These are phyloP conservation scores for Amylocarpus encephaloides DNA, from an alignment of 2,329 filamentous ascomycete species.

Conservation along the genomic window DNA sequence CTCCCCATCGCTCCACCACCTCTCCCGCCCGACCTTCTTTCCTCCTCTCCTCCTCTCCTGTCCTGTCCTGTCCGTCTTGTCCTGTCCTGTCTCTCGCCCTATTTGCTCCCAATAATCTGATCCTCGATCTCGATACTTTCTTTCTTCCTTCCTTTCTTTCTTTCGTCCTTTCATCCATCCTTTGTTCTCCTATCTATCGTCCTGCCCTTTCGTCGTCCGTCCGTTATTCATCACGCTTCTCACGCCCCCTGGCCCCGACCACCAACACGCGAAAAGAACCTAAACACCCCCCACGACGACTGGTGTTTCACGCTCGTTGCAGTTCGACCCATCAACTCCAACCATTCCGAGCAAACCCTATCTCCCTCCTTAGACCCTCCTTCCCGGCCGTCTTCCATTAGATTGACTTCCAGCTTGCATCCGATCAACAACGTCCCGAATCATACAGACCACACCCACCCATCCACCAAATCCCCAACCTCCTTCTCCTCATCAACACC, in stretches of 20 bases:
- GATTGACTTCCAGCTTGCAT: conserved; percentile 12
- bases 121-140: neutral
- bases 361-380: conserved; percentile 6
- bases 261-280: neutral
- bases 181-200: neutral
- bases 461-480: conserved; percentile 6
- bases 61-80: neutral
- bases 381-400: conserved; percentile 13
- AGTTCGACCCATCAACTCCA: conserved; percentile 11
- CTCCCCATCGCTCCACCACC: neutral
- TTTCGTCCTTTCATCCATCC: neutral
- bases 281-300: conserved; percentile 5
- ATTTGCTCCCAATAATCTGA: neutral
- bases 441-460: neutral
- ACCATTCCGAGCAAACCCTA: neutral
- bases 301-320: conserved; percentile 20
- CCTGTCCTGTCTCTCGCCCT: neutral
- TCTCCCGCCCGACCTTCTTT: neutral
- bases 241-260: neutral
- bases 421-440: conserved; percentile 6
- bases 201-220: neutral
- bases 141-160: neutral
- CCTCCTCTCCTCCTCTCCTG: neutral
- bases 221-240: neutral
- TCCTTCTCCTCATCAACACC: neutral